Conservation (phyloP, 2,329 filamentous ascomycete genomes). For the Paraphaeosphaeria sporulosa region DNA sequence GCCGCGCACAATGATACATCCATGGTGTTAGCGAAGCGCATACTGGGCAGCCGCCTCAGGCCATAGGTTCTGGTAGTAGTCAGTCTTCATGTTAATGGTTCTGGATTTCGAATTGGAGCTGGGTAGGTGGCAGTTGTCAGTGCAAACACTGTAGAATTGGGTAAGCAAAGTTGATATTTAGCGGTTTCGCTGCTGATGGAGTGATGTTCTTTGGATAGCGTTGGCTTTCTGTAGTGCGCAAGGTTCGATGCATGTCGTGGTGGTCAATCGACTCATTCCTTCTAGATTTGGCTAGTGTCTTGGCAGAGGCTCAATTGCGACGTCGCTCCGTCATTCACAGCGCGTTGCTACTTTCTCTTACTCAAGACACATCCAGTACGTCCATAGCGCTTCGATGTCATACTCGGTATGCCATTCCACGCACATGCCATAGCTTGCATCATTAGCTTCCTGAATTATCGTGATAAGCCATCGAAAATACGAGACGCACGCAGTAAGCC, state of each 20-base stretch:
- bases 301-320: neutral
- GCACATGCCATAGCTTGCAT: neutral
- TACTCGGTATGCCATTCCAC: neutral
- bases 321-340: neutral
- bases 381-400: neutral
- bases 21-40: conserved; percentile 60
- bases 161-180: neutral
- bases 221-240: neutral
- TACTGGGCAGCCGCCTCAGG: conserved; percentile 61
- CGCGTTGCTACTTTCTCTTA: neutral
- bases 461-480: neutral
- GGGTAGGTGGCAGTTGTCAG: neutral
- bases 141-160: neutral
- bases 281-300: neutral
- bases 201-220: neutral
- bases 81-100: conserved; percentile 51
- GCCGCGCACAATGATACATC: conserved; percentile 60
- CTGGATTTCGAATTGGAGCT: neutral
- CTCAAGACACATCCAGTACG: neutral
- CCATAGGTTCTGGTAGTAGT: conserved; percentile 60
- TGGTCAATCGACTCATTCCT: neutral
- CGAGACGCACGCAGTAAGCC: neutral
- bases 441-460: neutral
- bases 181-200: neutral
- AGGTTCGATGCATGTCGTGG: neutral